phyloP scores from a whole-genome alignment of 306 rosid genomes.

The Vachellia collinsii region DNA sequence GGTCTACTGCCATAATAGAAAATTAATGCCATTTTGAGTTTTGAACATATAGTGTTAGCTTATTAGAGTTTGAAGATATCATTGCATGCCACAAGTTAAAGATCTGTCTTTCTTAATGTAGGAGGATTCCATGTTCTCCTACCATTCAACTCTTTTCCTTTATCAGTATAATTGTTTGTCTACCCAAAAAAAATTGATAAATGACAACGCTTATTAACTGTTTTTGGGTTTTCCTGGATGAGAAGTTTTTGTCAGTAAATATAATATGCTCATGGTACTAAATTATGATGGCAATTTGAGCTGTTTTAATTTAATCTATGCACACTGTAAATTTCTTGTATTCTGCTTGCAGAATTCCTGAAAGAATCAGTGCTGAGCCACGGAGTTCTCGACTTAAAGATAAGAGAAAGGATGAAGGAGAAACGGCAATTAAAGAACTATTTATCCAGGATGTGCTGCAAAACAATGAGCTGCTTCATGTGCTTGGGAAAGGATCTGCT shows the following conservation, averaged over 20 bases:
- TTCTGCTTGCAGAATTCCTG: conserved; percentile 63
- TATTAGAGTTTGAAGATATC: conserved; percentile 14
- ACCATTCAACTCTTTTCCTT: too few relatives aligned
- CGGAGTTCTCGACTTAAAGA: conserved; percentile 94
- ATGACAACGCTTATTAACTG: background rate
- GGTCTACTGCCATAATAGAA: background rate
- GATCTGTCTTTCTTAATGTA: background rate
- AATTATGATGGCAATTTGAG: background rate
- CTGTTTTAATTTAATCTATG: background rate
- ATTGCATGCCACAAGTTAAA: conserved; percentile 13
- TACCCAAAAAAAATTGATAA: background rate
- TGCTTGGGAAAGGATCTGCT: conserved; percentile 73
- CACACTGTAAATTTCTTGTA: conserved; percentile 22
- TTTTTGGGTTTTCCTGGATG: conserved; percentile 1
- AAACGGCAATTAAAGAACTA: conserved; percentile 78
- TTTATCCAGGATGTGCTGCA: conserved; percentile 74
- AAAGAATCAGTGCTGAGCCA: conserved; percentile 61
- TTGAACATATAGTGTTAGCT: background rate
- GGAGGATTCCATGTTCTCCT: too few relatives aligned
- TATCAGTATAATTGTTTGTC: too few relatives aligned
- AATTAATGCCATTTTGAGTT: conserved; percentile 3
- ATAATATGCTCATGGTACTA: conserved; percentile 35
- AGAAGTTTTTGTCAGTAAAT: conserved; percentile 1
- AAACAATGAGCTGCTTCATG: conserved; percentile 81
- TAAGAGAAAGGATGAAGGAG: conserved; percentile 93